Conservation (phyloP, 2,329 filamentous ascomycete species). For the Hysterium pulicare region DNA sequence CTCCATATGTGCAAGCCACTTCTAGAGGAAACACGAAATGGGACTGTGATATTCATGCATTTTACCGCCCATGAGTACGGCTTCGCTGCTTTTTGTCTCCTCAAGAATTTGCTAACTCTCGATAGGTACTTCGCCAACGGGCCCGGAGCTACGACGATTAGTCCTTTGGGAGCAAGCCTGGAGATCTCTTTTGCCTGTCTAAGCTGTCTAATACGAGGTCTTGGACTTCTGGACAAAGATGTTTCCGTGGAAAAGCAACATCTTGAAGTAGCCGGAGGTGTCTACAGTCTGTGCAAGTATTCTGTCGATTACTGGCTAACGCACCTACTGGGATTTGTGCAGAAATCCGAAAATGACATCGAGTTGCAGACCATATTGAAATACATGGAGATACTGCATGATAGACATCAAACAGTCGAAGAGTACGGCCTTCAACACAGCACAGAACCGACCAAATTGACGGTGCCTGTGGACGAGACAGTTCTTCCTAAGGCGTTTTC, state of each 20-base stretch:
- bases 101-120: background rate
- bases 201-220: constrained; percentile 8
- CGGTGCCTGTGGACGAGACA: background rate
- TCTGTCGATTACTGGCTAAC: constrained; percentile 15
- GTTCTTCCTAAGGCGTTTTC: background rate
- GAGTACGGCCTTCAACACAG: background rate
- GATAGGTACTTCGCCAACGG: background rate
- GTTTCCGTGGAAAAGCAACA: constrained; percentile 2
- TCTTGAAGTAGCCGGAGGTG: constrained; percentile 12
- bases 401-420: background rate
- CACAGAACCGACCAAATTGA: background rate
- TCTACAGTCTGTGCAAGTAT: constrained; percentile 16
- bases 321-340: constrained; percentile 6
- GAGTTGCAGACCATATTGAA: background rate
- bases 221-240: constrained; percentile 6
- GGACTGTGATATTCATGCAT: constrained; percentile 14
- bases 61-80: constrained; percentile 13
- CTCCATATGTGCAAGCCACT: constrained; percentile 5
- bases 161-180: background rate
- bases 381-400: background rate
- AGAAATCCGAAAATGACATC: background rate
- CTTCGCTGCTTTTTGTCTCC: background rate
- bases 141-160: background rate
- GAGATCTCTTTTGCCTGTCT: background rate
- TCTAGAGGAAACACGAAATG: constrained; percentile 3